Base-by-base conservation (phyloP, 2,329 filamentous ascomycete genomes). In the Aspergillus piperis region DNA sequence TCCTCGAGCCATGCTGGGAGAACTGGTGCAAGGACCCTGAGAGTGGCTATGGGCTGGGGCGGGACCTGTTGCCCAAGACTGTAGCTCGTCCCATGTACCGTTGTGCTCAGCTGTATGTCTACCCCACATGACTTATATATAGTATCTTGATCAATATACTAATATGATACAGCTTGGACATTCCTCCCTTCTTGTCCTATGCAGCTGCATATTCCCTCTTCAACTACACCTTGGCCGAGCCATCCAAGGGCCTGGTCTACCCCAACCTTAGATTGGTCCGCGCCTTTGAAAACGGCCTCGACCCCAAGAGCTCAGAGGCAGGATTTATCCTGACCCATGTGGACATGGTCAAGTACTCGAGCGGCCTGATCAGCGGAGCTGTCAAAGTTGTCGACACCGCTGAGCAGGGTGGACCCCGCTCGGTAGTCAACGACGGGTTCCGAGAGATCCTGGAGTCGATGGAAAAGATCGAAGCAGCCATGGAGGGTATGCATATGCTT, bases 261-360 rank as follows among this genome's bases (percentile, higher is more conserved):
- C 75, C 80, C 41, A 88, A 88, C 80, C 82, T 97, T 23, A 89
- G 92, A 10, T 86, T 97, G 32, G 88, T 97, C 71, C 90, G 94
- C 38, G 94, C 92, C 23, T 98, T 97, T 70, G 93, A 97, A 78
- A 86, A 89, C 69, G 94, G 94, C 13, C 86, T 96, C 8, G 90
- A 97, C 74, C 90, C 90, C 0, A 84, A 84, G 32, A 96, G 91
- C 3, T 96, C 92, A 7, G 94, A 97, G 76, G 94, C 94, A 0
- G 94, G 94, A 53, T 97, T 98, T 74, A 92, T 97, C n/a, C 85
- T 97, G 11, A 93, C 95, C 4, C 94, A 97, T 75, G 88, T 98
- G 54, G 92, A 96, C 77, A 98, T 97, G 93, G 94, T 96, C 53
- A 88, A 88, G 73, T 87, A 96, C 76, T 93, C 92, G 0, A 89